phyloP scores from a whole-genome alignment of 495 filamentous ascomycete genomes.

The Clavariopsis aquatica region DNA sequence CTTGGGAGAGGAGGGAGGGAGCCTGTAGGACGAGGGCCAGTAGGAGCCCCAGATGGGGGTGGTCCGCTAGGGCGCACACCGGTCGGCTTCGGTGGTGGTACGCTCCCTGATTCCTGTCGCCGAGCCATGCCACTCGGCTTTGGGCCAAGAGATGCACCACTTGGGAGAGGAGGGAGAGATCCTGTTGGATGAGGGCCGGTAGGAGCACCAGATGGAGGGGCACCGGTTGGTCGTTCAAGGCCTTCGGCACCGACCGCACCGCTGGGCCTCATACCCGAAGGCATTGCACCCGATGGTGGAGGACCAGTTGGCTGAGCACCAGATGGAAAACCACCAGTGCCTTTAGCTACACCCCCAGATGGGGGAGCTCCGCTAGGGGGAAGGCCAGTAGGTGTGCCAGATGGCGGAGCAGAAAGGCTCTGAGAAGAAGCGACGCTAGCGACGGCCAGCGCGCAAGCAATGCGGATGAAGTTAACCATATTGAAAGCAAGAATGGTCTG shows the following conservation, averaged over 20 bases:
- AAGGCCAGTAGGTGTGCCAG: neutral
- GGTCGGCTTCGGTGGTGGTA: no score
- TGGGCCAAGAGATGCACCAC: neutral
- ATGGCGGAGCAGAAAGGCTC: neutral
- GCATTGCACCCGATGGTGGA: no score
- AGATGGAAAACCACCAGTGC: neutral
- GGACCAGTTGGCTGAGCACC: neutral
- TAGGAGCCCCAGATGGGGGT: neutral
- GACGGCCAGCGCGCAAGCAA: neutral
- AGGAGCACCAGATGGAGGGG: neutral
- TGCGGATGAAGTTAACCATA: neutral
- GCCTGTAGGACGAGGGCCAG: neutral
- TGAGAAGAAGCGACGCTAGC: neutral
- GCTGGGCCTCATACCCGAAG: no score
- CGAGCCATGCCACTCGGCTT: neutral
- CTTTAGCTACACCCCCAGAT: neutral
- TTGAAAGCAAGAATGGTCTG: neutral
- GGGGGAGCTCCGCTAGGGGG: neutral
- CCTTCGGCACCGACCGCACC: no score
- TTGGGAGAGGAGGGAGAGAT: neutral
- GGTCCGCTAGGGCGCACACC: neutral
- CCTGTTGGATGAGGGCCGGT: neutral
- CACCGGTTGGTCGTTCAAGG: no score
- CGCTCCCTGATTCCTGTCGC: no score
- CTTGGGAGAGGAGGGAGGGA: neutral